These are phyloP conservation scores for Aureobasidium sp. DNA, from an alignment of 2,329 filamentous ascomycete genomes.

Conservation along the genomic window DNA sequence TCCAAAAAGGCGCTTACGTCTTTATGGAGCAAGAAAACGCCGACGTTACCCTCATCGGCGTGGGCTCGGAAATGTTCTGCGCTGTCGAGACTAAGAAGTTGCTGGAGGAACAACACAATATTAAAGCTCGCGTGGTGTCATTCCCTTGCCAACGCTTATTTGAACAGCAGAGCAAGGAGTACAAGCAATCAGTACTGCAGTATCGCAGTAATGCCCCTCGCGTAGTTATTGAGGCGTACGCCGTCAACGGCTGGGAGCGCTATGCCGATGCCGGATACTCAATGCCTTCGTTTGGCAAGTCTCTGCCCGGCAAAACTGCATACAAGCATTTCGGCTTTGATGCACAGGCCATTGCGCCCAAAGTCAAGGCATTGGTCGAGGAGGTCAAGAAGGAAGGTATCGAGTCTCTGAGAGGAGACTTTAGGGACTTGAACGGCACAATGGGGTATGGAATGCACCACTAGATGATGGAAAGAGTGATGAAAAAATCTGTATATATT, in stretches of 20 bases:
- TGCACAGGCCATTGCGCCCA: conserved; percentile 35
- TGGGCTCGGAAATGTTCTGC: conserved; percentile 44
- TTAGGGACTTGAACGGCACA: conserved; percentile 24
- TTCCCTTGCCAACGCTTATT: conserved; percentile 46
- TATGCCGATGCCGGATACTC: conserved; percentile 50
- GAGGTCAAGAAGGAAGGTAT: conserved; percentile 30
- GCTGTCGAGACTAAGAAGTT: conserved; percentile 31
- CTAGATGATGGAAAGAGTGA: not conserved
- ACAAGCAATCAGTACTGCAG: conserved; percentile 26
- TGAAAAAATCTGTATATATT: not conserved
- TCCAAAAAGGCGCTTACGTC: conserved; percentile 36
- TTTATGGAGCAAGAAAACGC: conserved; percentile 30
- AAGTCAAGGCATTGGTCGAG: conserved; percentile 31
- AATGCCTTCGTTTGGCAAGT: conserved; percentile 49
- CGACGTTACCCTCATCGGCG: conserved; percentile 41
- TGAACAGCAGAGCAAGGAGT: conserved; percentile 38
- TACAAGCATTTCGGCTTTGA: conserved; percentile 52
- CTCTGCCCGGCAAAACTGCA: conserved; percentile 45
- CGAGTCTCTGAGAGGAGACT: conserved; percentile 24
- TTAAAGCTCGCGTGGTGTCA: conserved; percentile 40
- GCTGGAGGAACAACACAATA: conserved; percentile 23
- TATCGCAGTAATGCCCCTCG: conserved; percentile 18
- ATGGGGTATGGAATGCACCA: conserved; percentile 20
- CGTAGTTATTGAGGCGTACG: conserved; percentile 55
- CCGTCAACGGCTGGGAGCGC: conserved; percentile 51